These are phyloP conservation scores for Tetrahymena thermophila DNA, from an alignment of 73 alveolate species.

Conservation along the genomic window DNA sequence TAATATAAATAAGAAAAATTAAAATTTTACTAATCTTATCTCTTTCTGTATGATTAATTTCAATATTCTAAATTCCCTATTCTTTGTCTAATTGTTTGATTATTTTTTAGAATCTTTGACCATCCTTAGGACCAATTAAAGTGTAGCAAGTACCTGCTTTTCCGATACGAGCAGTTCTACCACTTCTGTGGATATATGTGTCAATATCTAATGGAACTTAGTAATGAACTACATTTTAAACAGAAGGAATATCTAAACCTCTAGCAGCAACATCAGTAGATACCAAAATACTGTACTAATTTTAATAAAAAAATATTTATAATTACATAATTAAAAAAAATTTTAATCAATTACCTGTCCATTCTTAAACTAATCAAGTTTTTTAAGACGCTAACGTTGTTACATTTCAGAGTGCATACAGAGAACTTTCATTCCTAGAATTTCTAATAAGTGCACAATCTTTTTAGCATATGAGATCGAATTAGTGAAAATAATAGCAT, in stretches of 20 bases:
- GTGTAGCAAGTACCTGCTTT: constrained; percentile 78
- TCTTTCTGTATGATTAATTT: background rate
- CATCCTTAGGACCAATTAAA: constrained; percentile 87
- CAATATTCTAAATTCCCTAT: background rate
- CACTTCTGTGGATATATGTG: constrained; percentile 94
- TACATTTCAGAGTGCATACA: constrained; percentile 86
- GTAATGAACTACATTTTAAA: constrained; percentile 87
- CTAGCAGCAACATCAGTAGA: constrained; percentile 98
- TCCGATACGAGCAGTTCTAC: constrained; percentile 96
- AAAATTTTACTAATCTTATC: background rate
- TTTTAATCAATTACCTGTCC: background rate
- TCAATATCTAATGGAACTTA: constrained; percentile 89
- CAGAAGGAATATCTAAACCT: constrained; percentile 93
- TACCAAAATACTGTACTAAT: constrained; percentile 61
- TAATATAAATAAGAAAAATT: background rate
- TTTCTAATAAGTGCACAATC: constrained; percentile 59
- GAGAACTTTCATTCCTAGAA: constrained; percentile 40
- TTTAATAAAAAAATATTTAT: background rate
- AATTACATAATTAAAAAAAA: background rate
- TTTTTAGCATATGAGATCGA: constrained; percentile 87
- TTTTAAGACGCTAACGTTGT: constrained; percentile 83
- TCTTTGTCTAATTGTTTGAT: constrained; percentile 25
- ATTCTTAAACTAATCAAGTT: constrained; percentile 74
- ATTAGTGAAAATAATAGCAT: constrained; percentile 82
- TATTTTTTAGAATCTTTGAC: constrained; percentile 40